Evolutionary conservation across 2,329 filamentous ascomycete genomes (phyloP).

Genomic region (Pezicula radicicola): DNA sequence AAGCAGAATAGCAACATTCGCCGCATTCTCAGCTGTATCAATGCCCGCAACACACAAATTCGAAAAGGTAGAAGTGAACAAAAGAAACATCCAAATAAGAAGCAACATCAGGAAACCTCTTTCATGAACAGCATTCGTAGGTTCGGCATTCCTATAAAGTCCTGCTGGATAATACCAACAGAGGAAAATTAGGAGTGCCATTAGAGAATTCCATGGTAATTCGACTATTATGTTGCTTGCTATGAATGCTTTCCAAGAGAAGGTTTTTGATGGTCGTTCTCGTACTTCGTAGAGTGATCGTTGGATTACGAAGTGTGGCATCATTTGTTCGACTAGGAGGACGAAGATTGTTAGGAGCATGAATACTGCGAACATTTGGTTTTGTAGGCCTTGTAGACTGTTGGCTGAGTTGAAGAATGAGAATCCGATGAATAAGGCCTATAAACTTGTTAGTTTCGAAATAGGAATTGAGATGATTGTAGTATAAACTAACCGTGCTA

Average conservation of each 20-base stretch:
- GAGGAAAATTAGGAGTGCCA: conserved; percentile 73
- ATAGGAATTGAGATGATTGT: too few species aligned
- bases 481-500: conserved; percentile 28
- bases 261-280: conserved; percentile 76
- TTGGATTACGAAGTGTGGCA: conserved; percentile 61
- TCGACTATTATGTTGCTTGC: conserved; percentile 77
- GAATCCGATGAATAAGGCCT: conserved; percentile 57
- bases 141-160: conserved; percentile 66
- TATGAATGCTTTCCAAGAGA: conserved; percentile 66
- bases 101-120: conserved; percentile 80
- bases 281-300: conserved; percentile 60
- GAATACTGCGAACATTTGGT: conserved; percentile 72
- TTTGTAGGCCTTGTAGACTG: conserved; percentile 61
- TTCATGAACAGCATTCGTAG: conserved; percentile 57
- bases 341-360: conserved; percentile 74
- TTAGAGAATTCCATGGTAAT: conserved; percentile 74
- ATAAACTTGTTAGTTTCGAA: too few species aligned
- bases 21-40: conserved; percentile 70
- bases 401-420: conserved; percentile 64
- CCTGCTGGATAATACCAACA: conserved; percentile 87
- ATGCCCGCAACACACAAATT: conserved; percentile 74
- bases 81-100: conserved; percentile 69
- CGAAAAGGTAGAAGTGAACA: conserved; percentile 81
- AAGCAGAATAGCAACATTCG: conserved; percentile 71
- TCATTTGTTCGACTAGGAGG: conserved; percentile 73